A percentile compares a stretch with the other conserved stretches of the same genome.
Conservation (phyloP, 2,329 filamentous ascomycete species). For the Trichoderma sp. region DNA sequence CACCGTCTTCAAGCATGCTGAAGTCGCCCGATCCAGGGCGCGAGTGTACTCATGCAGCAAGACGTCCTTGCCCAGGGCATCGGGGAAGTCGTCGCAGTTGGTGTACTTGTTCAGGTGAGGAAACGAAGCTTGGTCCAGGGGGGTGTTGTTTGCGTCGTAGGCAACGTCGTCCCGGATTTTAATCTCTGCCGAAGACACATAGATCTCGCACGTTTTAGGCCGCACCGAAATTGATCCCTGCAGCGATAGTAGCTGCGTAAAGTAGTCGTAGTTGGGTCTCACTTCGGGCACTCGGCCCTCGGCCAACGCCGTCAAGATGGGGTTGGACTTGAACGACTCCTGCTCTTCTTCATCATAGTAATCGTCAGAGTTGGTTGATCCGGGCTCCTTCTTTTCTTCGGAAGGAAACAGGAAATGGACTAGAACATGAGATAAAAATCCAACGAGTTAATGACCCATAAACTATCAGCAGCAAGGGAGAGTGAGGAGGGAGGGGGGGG, state of each 20-base stretch:
- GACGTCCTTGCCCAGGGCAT: slow-evolving; percentile 50
- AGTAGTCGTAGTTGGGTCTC: slow-evolving; percentile 61
- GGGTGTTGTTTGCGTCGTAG: slow-evolving; percentile 42
- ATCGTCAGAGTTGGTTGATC: slow-evolving; percentile 60
- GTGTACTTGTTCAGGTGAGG: slow-evolving; percentile 55
- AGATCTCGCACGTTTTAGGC: slow-evolving; percentile 58
- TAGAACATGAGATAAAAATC: slow-evolving; percentile 39
- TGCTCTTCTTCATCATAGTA: slow-evolving; percentile 43
- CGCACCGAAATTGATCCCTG: slow-evolving; percentile 53
- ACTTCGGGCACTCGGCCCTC: slow-evolving; percentile 56
- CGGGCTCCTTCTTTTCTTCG: slow-evolving; percentile 53
- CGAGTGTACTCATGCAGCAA: slow-evolving; percentile 59
- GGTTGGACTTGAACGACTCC: slow-evolving; percentile 61
- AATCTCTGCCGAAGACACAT: slow-evolving; percentile 52
- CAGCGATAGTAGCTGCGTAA: slow-evolving; percentile 52
- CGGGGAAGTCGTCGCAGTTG: slow-evolving; percentile 49
- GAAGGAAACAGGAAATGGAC: slow-evolving; percentile 60
- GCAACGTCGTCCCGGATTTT: slow-evolving; percentile 49
- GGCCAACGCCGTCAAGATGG: slow-evolving; percentile 59
- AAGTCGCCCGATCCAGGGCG: slow-evolving; percentile 52
- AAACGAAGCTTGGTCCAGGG: slow-evolving; percentile 47
- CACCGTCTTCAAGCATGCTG: slow-evolving; percentile 53
- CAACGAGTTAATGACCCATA: slow-evolving; percentile 19
- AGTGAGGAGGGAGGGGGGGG: background rate
- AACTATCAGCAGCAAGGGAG: background rate